Evolutionary conservation across 805 yeast genomes (phyloP).

Genomic region (Pichia eremophila): DNA sequence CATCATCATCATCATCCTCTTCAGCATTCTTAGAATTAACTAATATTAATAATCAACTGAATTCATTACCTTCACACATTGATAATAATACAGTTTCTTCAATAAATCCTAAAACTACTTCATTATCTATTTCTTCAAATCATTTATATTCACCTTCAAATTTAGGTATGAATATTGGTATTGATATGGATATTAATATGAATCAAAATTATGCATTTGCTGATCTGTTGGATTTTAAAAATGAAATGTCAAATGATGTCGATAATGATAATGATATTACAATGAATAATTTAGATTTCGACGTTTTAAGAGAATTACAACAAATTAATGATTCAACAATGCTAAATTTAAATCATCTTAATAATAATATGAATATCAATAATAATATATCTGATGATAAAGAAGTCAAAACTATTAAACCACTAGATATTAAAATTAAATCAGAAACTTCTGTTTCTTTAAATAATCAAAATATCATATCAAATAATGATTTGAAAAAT

Average conservation of each 20-base stretch:
- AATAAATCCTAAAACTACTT: too few species aligned
- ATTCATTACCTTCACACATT: neutral
- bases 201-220: constrained; percentile 22
- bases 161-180: neutral
- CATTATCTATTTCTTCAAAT: too few species aligned
- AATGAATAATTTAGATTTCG: constrained; percentile 3
- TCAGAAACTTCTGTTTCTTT: constrained; percentile 18
- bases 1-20: too few species aligned
- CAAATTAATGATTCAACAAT: neutral
- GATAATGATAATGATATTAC: neutral
- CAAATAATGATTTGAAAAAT: neutral
- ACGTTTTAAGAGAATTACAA: constrained; percentile 14
- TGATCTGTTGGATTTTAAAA: constrained; percentile 19
- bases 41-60: too few species aligned
- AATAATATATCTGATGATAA: neutral
- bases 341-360: neutral
- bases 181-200: constrained; percentile 4
- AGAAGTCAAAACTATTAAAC: constrained; percentile 3
- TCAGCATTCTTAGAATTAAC: too few species aligned
- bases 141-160: neutral
- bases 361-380: neutral
- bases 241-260: constrained; percentile 16
- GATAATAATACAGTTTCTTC: too few species aligned
- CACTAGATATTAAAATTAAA: constrained; percentile 14
- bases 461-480: constrained; percentile 15